phyloP scores from a whole-genome alignment of 176 grass and related monocot genomes.

The Guadua angustifolia region DNA sequence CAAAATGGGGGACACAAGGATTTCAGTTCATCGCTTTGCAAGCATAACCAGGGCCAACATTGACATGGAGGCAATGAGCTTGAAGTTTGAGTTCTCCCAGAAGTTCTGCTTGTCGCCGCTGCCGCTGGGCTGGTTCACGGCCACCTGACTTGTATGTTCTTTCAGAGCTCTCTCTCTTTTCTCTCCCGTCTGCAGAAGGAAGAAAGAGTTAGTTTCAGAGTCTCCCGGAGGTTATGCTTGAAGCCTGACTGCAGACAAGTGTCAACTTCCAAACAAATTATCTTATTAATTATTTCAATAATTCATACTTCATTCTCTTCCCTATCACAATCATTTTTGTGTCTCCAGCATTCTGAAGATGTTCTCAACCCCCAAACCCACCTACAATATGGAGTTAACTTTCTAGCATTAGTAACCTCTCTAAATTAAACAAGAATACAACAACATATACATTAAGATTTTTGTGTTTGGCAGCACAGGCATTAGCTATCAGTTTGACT shows the following conservation, averaged over 20 bases:
- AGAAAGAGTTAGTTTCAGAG: background rate
- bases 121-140: conserved; percentile 11
- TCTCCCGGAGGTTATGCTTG: background rate
- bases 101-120: conserved; percentile 45
- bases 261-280: background rate
- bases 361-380: background rate
- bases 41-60: conserved; percentile 54
- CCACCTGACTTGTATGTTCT: conserved; percentile 49
- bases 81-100: conserved; percentile 62
- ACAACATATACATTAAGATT: background rate
- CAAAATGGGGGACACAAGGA: background rate
- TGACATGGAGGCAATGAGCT: conserved; percentile 61
- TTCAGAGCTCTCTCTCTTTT: conserved; percentile 51
- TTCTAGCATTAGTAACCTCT: background rate
- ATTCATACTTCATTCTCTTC: background rate
- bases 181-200: conserved; percentile 51
- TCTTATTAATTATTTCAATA: background rate
- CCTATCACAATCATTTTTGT: background rate
- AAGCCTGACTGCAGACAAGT: background rate
- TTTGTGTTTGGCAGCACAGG: background rate
- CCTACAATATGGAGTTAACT: background rate
- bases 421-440: background rate
- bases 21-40: conserved; percentile 40
- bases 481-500: background rate
- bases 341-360: background rate